A percentile compares a stretch with the other conserved stretches of the same genome.
Evolutionary conservation across 2,329 filamentous ascomycete species (phyloP).

Genomic region (Penicillium sp.): DNA sequence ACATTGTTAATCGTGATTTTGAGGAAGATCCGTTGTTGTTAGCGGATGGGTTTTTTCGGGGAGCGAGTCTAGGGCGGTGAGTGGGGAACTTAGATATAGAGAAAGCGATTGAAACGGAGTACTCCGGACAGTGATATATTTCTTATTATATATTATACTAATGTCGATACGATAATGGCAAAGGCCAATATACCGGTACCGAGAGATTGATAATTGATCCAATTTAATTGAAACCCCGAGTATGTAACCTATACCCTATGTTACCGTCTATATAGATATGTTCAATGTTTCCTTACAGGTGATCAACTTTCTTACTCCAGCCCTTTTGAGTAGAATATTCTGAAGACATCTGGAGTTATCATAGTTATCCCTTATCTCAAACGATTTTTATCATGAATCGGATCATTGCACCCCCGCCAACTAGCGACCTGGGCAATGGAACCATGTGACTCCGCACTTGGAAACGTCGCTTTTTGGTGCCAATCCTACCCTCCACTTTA

Average conservation of each 20-base stretch:
- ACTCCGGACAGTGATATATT: background rate
- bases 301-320: background rate
- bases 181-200: background rate
- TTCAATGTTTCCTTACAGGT: background rate
- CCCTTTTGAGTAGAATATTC: background rate
- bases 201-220: background rate
- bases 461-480: background rate
- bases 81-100: background rate
- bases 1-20: constrained; percentile 22
- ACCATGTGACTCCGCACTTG: constrained; percentile 13
- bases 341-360: background rate
- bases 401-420: constrained; percentile 1
- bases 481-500: background rate
- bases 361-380: background rate
- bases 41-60: constrained; percentile 23
- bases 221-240: background rate
- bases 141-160: background rate
- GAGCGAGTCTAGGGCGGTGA: constrained; percentile 9
- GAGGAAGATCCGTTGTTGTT: constrained; percentile 7
- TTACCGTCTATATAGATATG: background rate
- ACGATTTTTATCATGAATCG: background rate
- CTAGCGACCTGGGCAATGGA: constrained; percentile 2
- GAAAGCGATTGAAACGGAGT: background rate
- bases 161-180: background rate
- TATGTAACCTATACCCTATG: background rate